Conservation (phyloP, 2,329 filamentous ascomycete genomes). For the Microsporum ferrugineum region DNA sequence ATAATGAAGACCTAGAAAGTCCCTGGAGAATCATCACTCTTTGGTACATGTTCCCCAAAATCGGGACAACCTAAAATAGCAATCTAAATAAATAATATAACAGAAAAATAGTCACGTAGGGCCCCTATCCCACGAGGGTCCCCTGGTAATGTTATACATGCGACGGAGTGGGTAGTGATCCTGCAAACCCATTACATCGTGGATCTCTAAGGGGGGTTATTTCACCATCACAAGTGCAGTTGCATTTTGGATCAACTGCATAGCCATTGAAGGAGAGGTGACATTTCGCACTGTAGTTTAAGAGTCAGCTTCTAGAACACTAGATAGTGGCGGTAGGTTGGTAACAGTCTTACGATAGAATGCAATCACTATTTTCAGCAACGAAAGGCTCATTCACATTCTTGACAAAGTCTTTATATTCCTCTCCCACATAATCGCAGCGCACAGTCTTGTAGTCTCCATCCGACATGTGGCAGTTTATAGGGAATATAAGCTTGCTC, state of each 20-base stretch:
- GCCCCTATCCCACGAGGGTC: too few species aligned
- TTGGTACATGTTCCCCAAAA: too few species aligned
- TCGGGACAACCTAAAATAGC: too few species aligned
- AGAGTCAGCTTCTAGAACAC: not conserved
- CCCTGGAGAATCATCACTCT: too few species aligned
- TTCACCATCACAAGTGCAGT: constrained; percentile 2
- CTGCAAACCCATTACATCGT: constrained; percentile 3
- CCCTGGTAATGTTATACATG: not conserved
- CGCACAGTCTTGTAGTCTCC: not conserved
- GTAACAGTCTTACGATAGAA: constrained; percentile 2
- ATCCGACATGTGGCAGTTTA: not conserved
- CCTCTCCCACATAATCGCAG: constrained; percentile 4
- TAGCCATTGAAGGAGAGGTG: not conserved
- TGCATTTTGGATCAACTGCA: not conserved
- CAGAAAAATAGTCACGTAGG: too few species aligned
- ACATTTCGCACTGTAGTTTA: constrained; percentile 2
- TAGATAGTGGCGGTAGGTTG: not conserved
- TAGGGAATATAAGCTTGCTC: not conserved
- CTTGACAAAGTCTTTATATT: constrained; percentile 4
- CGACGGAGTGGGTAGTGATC: not conserved
- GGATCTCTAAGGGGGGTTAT: not conserved
- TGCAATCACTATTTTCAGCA: constrained; percentile 2
- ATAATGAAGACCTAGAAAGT: too few species aligned
- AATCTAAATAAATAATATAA: too few species aligned
- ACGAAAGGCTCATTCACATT: not conserved